Base-by-base conservation (phyloP, 2,329 filamentous ascomycete genomes). In the Cercospora brassicicola region DNA sequence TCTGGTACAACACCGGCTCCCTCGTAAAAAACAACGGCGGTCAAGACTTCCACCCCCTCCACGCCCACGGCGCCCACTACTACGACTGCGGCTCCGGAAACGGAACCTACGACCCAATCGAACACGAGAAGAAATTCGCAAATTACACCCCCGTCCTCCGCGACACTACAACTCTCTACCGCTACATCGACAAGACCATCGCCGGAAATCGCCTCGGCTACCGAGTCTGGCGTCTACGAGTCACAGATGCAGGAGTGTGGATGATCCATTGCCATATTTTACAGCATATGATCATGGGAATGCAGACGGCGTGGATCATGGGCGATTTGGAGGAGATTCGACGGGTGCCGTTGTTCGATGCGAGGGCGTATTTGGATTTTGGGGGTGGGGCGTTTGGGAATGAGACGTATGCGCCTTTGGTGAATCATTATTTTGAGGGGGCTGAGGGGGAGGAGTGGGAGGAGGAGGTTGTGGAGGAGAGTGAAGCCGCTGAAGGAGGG, bases 191-290 rank as follows among this genome's bases (percentile, higher is more conserved):
- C 3, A 80, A 79, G 26, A 83, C 81, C 0, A 70, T 70, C 2
- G 75, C 82, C 0, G 78, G 82, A 3, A 74, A 79, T 5, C 81
- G 81, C 1, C 79, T 82, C 0, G 87, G 88, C 0, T 90, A 88
- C 88, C 79, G 88, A 20, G 87, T 82, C 0, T 90, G 87, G 88
- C 80, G 88, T 9, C 76, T 89, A 0, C 79, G 85, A 3, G 83
- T 88, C 0, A 79, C 77, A 8, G 77, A 84, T 65, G 76, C 84
- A 0, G 87, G 85, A 4, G 71, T 86, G 2, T 89, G 86, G 86
- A 85, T 89, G 85, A 79, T 89, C 69, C 87, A 89, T 75, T 89
- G 87, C 69, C 87, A 89, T 74, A 83, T 85, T 15, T 70, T 86
- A 60, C 83, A 84, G 64, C 87, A 89, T 74, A 86, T 87, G 82